These are phyloP conservation scores for Neurospora sp. DNA, from an alignment of 495 filamentous ascomycete species.

Conservation along the genomic window DNA sequence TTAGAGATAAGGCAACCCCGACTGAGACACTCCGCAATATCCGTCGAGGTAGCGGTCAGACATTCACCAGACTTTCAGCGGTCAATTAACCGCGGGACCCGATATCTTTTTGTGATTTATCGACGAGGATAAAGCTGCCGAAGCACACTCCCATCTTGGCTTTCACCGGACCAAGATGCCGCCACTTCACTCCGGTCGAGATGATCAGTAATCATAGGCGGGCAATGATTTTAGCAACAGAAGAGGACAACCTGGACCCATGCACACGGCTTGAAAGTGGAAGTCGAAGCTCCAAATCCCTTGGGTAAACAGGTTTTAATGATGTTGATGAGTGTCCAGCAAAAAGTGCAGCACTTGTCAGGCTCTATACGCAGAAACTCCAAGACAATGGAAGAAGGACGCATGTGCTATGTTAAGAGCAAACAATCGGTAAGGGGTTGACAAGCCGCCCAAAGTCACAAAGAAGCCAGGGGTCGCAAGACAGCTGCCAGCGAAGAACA, in stretches of 20 bases:
- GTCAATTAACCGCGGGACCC: neutral
- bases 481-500: neutral
- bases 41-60: neutral
- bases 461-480: neutral
- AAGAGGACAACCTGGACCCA: neutral
- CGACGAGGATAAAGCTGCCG: neutral
- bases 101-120: neutral
- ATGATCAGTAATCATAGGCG: neutral
- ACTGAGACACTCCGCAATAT: neutral
- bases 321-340: neutral
- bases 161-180: neutral
- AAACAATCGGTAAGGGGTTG: neutral
- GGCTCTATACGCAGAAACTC: neutral
- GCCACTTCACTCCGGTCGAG: neutral
- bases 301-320: neutral
- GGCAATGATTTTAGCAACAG: neutral
- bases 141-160: neutral
- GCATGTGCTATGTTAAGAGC: neutral
- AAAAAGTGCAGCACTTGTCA: neutral
- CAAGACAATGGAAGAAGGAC: neutral
- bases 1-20: neutral
- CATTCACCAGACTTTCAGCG: neutral
- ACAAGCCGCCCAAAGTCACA: neutral
- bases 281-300: neutral
- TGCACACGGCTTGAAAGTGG: neutral